phyloP scores from a whole-genome alignment of 2,329 filamentous ascomycete species.

The Talaromyces piceae region DNA sequence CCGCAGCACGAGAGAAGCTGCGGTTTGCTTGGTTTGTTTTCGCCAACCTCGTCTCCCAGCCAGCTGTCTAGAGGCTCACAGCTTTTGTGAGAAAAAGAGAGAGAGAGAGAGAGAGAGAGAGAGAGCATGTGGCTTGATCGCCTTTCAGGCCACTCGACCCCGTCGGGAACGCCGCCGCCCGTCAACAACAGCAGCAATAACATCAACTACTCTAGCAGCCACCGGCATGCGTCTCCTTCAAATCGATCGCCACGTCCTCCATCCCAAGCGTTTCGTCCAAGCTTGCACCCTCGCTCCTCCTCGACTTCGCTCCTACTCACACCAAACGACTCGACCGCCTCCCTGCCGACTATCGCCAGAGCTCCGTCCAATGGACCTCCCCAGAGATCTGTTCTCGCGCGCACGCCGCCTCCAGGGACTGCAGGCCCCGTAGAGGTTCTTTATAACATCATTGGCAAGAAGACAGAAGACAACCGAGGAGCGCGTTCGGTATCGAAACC shows the following conservation, averaged over 20 bases:
- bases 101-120: too few species aligned
- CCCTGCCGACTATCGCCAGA: slow-evolving; percentile 56
- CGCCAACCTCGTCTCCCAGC: background rate
- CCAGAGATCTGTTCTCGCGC: slow-evolving; percentile 52
- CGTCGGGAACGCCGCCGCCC: slow-evolving; percentile 55
- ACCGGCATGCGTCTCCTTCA: slow-evolving; percentile 65
- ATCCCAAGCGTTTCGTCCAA: slow-evolving; percentile 59
- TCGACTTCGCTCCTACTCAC: slow-evolving; percentile 67
- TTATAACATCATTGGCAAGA: slow-evolving; percentile 48
- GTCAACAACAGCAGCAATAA: slow-evolving; percentile 42
- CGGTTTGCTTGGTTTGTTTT: background rate
- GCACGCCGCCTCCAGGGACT: slow-evolving; percentile 47
- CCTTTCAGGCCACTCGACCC: slow-evolving; percentile 63
- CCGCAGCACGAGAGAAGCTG: background rate
- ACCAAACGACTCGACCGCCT: slow-evolving; percentile 67
- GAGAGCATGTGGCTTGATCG: slow-evolving; percentile 98
- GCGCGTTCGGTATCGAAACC: slow-evolving; percentile 24
- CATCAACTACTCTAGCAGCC: too few species aligned
- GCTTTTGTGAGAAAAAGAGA: too few species aligned
- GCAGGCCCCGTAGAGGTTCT: slow-evolving; percentile 67
- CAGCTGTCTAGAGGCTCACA: too few species aligned
- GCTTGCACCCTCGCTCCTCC: slow-evolving; percentile 63
- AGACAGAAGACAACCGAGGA: slow-evolving; percentile 13
- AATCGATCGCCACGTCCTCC: slow-evolving; percentile 62
- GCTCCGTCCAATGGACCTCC: slow-evolving; percentile 60